Percentiles rank a stretch among this genome's conserved stretches.
phyloP scores from a whole-genome alignment of 768 basidiomycete genomes.

The Trametes coccinea region DNA sequence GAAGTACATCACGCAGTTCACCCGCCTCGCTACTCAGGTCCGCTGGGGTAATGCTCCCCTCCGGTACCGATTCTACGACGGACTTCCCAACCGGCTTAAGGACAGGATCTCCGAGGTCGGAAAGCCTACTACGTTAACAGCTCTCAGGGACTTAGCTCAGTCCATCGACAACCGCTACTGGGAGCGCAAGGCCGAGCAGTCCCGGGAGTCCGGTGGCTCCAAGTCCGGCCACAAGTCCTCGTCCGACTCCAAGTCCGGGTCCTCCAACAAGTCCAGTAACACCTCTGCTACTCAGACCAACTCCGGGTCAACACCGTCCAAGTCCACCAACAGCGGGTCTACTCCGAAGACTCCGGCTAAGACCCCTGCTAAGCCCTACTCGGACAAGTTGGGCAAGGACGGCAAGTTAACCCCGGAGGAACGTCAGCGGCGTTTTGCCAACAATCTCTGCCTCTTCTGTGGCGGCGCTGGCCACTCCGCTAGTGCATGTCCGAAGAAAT shows the following conservation, averaged over 20 bases:
- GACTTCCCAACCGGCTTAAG: constrained; percentile 18
- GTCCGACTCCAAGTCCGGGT: background rate
- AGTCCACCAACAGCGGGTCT: too few species aligned
- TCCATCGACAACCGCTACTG: constrained; percentile 18
- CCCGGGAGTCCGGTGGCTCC: background rate
- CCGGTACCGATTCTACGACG: constrained; percentile 18
- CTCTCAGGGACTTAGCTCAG: constrained; percentile 1
- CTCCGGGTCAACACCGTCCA: too few species aligned
- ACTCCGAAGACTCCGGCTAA: too few species aligned
- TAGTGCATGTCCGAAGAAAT: too few species aligned
- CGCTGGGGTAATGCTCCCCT: constrained; percentile 15
- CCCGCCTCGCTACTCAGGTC: background rate
- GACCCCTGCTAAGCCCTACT: too few species aligned
- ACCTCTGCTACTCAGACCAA: too few species aligned
- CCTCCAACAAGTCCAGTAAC: background rate
- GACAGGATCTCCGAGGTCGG: constrained; percentile 10
- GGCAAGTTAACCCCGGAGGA: too few species aligned
- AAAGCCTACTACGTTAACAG: background rate
- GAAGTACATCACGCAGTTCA: constrained; percentile 2
- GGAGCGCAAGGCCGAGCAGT: constrained; percentile 12
- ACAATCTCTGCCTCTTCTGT: too few species aligned
- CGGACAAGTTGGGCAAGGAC: too few species aligned
- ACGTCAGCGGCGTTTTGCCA: too few species aligned
- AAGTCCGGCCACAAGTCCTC: background rate
- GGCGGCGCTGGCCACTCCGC: too few species aligned